These are phyloP conservation scores for Nannochloropsis oceanica DNA, from an alignment of 108 stramenopile species.

Conservation along the genomic window DNA sequence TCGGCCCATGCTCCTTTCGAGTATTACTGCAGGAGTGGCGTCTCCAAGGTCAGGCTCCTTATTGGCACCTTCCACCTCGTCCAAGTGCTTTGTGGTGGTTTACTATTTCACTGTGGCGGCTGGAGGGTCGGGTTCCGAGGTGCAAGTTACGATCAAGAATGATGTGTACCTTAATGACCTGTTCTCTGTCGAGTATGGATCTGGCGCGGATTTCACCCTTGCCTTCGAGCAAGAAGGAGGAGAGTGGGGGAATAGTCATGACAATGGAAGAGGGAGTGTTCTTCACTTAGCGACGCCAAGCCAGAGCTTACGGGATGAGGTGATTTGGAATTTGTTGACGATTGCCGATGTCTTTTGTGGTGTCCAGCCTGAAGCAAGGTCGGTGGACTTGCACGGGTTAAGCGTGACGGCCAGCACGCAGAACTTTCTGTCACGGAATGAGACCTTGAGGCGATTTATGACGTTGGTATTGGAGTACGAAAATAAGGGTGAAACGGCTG, in stretches of 20 bases:
- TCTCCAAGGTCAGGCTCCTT: background rate
- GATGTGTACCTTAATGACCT: background rate
- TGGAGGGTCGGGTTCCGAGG: background rate
- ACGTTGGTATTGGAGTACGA: background rate
- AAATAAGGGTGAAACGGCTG: background rate
- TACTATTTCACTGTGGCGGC: background rate
- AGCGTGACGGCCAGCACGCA: background rate
- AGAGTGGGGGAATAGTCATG: background rate
- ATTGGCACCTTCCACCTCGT: too few relatives aligned
- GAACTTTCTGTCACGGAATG: background rate
- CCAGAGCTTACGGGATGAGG: background rate
- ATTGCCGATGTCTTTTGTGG: background rate
- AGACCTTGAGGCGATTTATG: background rate
- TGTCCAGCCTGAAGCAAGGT: background rate
- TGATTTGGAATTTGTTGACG: background rate
- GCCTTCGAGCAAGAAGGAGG: background rate
- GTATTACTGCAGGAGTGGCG: background rate
- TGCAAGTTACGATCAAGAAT: background rate
- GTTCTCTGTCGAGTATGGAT: background rate
- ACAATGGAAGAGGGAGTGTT: background rate
- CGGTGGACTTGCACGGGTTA: background rate
- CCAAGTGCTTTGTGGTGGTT: background rate
- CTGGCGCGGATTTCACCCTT: background rate
- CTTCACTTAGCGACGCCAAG: background rate
- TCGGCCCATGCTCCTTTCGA: background rate